phyloP scores from a whole-genome alignment of 2,329 filamentous ascomycete genomes.

The Aspergillus japonicus region DNA sequence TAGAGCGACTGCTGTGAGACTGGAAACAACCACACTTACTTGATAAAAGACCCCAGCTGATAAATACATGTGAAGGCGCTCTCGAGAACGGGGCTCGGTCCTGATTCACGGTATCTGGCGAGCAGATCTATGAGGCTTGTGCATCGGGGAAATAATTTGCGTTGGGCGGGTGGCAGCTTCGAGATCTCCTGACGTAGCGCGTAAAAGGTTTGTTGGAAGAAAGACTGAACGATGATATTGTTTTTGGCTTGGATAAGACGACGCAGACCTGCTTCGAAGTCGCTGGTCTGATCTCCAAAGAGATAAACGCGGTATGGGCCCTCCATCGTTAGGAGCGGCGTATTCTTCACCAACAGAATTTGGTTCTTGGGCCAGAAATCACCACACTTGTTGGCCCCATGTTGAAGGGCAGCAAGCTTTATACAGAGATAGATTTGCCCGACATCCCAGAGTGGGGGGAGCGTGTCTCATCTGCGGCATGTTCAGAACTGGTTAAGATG shows the following conservation, averaged over 20 bases:
- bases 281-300: slow-evolving; percentile 49
- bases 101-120: slow-evolving; percentile 32
- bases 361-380: slow-evolving; percentile 5
- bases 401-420: slow-evolving; percentile 8
- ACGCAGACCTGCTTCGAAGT: slow-evolving; percentile 43
- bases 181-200: slow-evolving; percentile 44
- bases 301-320: slow-evolving; percentile 40
- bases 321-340: slow-evolving; percentile 27
- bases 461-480: slow-evolving; percentile 10
- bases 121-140: slow-evolving; percentile 41
- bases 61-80: slow-evolving; percentile 46
- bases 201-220: slow-evolving; percentile 45
- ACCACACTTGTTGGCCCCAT: not conserved
- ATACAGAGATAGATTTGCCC: slow-evolving; percentile 7
- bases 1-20: slow-evolving; percentile 5
- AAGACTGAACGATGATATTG: slow-evolving; percentile 42
- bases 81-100: slow-evolving; percentile 42
- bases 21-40: slow-evolving; percentile 33
- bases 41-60: slow-evolving; percentile 45
- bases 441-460: not conserved
- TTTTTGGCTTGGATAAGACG: slow-evolving; percentile 44
- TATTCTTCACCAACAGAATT: slow-evolving; percentile 7
- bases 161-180: slow-evolving; percentile 34
- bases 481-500: slow-evolving; percentile 8
- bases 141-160: slow-evolving; percentile 40